phyloP scores from a whole-genome alignment of 2,329 filamentous ascomycete species.

The Canariomyces notabilis region DNA sequence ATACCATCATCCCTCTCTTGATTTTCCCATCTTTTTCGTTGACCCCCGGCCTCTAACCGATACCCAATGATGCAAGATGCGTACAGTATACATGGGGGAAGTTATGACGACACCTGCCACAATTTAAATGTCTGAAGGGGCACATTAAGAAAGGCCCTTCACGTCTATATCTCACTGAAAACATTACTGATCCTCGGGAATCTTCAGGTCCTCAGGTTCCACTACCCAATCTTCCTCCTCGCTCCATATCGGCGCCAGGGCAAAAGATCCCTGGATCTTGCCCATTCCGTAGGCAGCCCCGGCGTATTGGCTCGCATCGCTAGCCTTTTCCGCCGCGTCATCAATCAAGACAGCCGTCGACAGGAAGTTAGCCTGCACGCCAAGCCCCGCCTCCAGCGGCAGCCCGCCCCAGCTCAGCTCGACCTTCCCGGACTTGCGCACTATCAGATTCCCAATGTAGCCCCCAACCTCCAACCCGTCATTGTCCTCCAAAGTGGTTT shows the following conservation, averaged over 20 bases:
- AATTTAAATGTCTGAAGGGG: too few relatives aligned
- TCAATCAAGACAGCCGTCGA: slow-evolving; percentile 57
- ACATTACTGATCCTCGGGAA: slow-evolving; percentile 19
- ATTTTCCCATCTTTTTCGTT: not conserved
- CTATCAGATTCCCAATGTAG: slow-evolving; percentile 55
- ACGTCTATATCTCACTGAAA: too few relatives aligned
- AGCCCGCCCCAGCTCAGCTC: slow-evolving; percentile 60
- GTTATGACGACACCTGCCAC: too few relatives aligned
- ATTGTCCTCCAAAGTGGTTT: slow-evolving; percentile 18
- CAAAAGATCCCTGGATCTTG: slow-evolving; percentile 57
- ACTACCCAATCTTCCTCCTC: slow-evolving; percentile 54
- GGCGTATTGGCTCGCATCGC: slow-evolving; percentile 34
- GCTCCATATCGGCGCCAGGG: slow-evolving; percentile 53
- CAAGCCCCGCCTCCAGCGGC: slow-evolving; percentile 49
- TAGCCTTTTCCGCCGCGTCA: slow-evolving; percentile 49
- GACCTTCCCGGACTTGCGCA: slow-evolving; percentile 57
- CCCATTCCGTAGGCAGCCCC: slow-evolving; percentile 58
- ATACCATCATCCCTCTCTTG: not conserved
- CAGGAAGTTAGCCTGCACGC: slow-evolving; percentile 47
- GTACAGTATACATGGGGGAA: too few relatives aligned
- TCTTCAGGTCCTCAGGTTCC: slow-evolving; percentile 31
- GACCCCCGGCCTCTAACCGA: not conserved
- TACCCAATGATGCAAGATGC: not conserved
- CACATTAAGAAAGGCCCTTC: too few relatives aligned
- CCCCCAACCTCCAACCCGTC: slow-evolving; percentile 44